phyloP scores from a whole-genome alignment of 441 rosid genomes.

The Populus hybrid region DNA sequence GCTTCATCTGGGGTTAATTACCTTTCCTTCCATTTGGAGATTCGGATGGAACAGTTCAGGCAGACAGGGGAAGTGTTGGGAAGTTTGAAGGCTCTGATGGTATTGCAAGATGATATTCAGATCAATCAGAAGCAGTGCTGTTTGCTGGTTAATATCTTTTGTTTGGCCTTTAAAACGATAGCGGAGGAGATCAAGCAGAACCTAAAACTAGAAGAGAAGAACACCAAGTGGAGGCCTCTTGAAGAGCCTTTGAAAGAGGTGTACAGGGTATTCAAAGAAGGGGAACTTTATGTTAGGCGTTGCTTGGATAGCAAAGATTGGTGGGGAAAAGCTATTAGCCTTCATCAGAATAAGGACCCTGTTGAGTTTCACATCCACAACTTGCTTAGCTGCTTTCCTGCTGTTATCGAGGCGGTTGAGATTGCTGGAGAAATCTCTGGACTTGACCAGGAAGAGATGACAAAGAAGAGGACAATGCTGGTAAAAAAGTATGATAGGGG shows the following conservation, averaged over 20 bases:
- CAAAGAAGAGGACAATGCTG: conserved; percentile 61
- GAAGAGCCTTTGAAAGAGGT: conserved; percentile 84
- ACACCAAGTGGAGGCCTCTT: conserved; percentile 78
- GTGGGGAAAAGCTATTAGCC: conserved; percentile 74
- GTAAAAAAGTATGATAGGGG: conserved; percentile 66
- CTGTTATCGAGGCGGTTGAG: conserved; percentile 83
- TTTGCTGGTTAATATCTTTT: conserved; percentile 59
- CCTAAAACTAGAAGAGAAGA: conserved; percentile 78
- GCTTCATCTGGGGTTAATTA: not conserved
- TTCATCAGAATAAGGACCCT: conserved; percentile 79
- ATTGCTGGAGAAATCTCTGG: conserved; percentile 81
- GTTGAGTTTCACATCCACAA: conserved; percentile 84
- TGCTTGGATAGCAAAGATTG: conserved; percentile 80
- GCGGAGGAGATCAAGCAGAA: conserved; percentile 77
- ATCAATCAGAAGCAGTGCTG: conserved; percentile 79
- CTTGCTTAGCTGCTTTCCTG: conserved; percentile 60
- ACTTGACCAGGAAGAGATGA: conserved; percentile 72
- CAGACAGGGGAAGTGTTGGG: conserved; percentile 91
- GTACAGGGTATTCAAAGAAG: conserved; percentile 75
- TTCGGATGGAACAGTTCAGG: conserved; percentile 84
- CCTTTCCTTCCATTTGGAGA: conserved; percentile 3
- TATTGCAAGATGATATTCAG: conserved; percentile 63
- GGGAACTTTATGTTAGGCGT: conserved; percentile 66
- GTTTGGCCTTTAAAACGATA: conserved; percentile 51
- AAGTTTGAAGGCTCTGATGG: conserved; percentile 83